Conservation (phyloP, 192 early-diverging fungal genomes). For the Geranomyces variabilis region DNA sequence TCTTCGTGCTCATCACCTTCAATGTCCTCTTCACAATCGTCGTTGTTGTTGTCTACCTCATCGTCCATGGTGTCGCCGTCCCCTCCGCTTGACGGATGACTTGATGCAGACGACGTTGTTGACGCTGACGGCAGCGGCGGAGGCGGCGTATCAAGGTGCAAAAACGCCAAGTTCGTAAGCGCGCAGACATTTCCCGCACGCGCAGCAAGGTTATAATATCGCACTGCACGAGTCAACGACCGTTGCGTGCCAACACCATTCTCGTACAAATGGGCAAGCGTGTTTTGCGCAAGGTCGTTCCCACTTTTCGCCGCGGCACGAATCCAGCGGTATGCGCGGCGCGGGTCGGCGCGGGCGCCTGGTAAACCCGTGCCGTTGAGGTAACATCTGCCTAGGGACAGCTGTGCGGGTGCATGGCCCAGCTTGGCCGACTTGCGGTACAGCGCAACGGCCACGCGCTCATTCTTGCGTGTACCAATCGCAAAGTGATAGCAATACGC, state of each 20-base stretch:
- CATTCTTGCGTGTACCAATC: conserved; percentile 67
- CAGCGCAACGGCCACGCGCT: conserved; percentile 57
- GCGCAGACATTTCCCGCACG: conserved; percentile 72
- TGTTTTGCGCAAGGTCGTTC: conserved; percentile 77
- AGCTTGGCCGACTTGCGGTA: conserved; percentile 45
- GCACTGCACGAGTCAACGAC: conserved; percentile 63
- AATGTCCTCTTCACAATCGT: too few relatives aligned
- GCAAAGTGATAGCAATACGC: conserved; percentile 83
- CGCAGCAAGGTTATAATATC: conserved; percentile 76
- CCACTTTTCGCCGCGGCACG: conserved; percentile 60
- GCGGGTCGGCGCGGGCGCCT: conserved; percentile 49
- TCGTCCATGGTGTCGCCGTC: neutral
- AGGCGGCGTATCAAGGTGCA: conserved; percentile 29
- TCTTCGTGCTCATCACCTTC: too few relatives aligned
- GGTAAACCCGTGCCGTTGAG: conserved; percentile 77
- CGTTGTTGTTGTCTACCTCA: neutral
- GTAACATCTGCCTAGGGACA: conserved; percentile 76
- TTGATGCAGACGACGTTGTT: neutral
- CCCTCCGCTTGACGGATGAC: neutral
- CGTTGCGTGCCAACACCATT: conserved; percentile 71
- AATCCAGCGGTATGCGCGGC: conserved; percentile 76
- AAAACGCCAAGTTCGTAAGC: conserved; percentile 53
- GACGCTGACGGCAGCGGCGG: neutral
- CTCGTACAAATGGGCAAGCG: conserved; percentile 80
- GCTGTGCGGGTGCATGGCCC: conserved; percentile 65